Evolutionary conservation across 225 moss, liverwort and hornwort species (phyloP).

Genomic region (Bryum argenteum): DNA sequence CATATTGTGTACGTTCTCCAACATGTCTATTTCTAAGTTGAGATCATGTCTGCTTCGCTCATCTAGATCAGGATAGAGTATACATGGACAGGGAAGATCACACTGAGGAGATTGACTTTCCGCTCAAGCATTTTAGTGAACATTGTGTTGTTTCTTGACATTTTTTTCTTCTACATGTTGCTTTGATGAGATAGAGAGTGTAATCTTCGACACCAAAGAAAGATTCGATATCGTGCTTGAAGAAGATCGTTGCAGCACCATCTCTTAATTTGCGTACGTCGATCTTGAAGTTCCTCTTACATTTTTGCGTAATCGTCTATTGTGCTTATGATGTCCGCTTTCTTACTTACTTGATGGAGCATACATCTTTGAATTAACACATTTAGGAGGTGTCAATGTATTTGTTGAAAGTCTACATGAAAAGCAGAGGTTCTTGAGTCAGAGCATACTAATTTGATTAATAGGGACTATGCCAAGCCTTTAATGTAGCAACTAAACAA

Average conservation of each 20-base stretch:
- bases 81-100: neutral
- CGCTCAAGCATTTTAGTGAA: neutral
- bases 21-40: no score
- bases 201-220: neutral
- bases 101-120: neutral
- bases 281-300: neutral
- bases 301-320: neutral
- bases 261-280: neutral
- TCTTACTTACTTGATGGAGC: neutral
- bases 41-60: no score
- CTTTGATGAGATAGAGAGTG: no score
- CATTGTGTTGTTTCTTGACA: neutral
- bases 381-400: neutral
- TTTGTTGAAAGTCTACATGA: neutral
- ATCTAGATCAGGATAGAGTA: no score
- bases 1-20: no score
- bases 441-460: neutral
- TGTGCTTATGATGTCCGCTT: neutral
- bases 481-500: no score
- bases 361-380: neutral
- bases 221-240: no score
- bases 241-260: neutral
- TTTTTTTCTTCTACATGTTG: conserved; percentile 17
- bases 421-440: neutral
- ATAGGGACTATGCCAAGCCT: no score